These are phyloP conservation scores for Millerago galiae DNA, from an alignment of 805 yeast species.

Conservation along the genomic window DNA sequence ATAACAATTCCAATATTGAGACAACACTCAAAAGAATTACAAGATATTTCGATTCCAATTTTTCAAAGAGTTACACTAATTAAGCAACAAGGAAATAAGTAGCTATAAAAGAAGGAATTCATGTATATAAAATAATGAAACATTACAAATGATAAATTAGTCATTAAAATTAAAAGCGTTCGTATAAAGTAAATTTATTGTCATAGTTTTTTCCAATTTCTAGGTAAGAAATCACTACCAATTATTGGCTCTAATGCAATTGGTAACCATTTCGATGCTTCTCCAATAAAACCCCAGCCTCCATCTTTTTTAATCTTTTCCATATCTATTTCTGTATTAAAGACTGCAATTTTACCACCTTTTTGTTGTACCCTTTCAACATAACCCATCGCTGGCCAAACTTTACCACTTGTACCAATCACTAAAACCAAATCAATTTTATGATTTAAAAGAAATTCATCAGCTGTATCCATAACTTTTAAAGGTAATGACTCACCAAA, in stretches of 20 bases:
- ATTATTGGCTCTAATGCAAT: conserved; percentile 51
- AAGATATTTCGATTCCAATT: conserved; percentile 66
- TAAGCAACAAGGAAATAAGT: conserved; percentile 1
- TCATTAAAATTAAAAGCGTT: neutral
- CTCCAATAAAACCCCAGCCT: conserved; percentile 73
- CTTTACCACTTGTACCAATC: conserved; percentile 78
- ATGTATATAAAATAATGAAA: too few species aligned
- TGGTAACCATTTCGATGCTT: conserved; percentile 69
- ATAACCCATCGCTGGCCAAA: conserved; percentile 91
- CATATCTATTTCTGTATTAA: conserved; percentile 61
- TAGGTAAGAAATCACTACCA: conserved; percentile 26
- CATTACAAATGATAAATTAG: neutral
- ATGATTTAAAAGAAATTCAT: conserved; percentile 50
- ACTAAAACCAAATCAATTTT: conserved; percentile 71
- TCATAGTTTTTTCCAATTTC: conserved; percentile 20
- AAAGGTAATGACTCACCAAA: conserved; percentile 85
- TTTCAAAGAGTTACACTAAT: conserved; percentile 40
- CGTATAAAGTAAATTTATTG: neutral
- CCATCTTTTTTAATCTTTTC: conserved; percentile 35
- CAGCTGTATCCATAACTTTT: conserved; percentile 55
- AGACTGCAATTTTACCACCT: conserved; percentile 81
- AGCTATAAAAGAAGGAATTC: too few species aligned
- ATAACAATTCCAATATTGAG: conserved; percentile 54
- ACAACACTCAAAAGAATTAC: conserved; percentile 69
- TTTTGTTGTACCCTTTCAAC: conserved; percentile 66